phyloP scores from a whole-genome alignment of 2,329 filamentous ascomycete genomes.

The Colletotrichum zoysiae region DNA sequence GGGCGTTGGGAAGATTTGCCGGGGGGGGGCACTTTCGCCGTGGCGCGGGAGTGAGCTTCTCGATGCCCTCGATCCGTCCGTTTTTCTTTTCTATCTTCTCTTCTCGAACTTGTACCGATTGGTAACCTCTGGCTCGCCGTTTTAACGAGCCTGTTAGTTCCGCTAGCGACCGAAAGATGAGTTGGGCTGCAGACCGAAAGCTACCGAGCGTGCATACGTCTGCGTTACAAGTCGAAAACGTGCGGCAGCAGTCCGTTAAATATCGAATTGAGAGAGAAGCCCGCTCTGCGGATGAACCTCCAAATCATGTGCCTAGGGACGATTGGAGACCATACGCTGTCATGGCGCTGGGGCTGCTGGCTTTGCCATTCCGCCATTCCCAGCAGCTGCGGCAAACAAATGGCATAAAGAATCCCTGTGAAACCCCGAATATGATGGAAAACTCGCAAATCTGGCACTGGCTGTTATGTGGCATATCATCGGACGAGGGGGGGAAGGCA shows the following conservation, averaged over 20 bases:
- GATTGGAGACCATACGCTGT: constrained; percentile 10
- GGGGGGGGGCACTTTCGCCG: not conserved
- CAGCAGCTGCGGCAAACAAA: not conserved
- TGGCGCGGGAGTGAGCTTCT: not conserved
- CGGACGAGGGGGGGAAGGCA: constrained; percentile 7
- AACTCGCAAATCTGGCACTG: not conserved
- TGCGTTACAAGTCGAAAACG: constrained; percentile 5
- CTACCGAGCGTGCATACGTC: constrained; percentile 24
- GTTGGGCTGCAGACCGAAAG: not conserved
- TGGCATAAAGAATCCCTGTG: constrained; percentile 33
- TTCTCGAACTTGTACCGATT: not conserved
- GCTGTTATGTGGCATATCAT: constrained; percentile 11
- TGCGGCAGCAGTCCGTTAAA: constrained; percentile 5
- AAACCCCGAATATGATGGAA: not conserved
- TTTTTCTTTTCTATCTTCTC: not conserved
- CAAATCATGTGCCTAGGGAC: not conserved
- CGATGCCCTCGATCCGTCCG: not conserved
- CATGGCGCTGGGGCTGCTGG: constrained; percentile 15
- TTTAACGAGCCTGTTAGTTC: not conserved
- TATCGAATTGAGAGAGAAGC: not conserved
- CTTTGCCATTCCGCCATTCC: not conserved
- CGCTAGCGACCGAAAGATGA: constrained; percentile 9
- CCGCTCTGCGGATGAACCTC: too few relatives aligned
- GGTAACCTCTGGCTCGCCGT: not conserved
- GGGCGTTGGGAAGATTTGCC: too few relatives aligned